Conservation (phyloP, 805 yeast genomes). For the Starmerella tilneyi region DNA sequence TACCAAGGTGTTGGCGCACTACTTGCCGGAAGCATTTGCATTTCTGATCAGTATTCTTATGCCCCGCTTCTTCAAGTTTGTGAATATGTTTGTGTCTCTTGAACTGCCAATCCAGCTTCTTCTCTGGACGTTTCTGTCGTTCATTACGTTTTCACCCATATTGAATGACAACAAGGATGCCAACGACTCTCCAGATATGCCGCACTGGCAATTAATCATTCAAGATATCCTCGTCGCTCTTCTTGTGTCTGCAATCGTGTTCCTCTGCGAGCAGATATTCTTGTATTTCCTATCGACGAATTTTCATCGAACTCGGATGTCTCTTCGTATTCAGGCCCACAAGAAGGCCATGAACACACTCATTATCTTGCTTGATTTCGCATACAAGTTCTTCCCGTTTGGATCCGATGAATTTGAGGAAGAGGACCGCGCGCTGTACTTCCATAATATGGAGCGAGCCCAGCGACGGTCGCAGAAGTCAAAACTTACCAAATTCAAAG, state of each 20-base stretch:
- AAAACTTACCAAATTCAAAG: constrained; percentile 20
- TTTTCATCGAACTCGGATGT: constrained; percentile 35
- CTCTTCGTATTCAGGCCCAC: constrained; percentile 32
- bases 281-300: constrained; percentile 34
- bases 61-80: constrained; percentile 29
- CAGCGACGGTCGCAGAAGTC: constrained; percentile 9
- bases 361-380: constrained; percentile 28
- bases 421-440: constrained; percentile 30
- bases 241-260: constrained; percentile 32
- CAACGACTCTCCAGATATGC: constrained; percentile 16
- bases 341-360: constrained; percentile 29
- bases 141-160: constrained; percentile 33
- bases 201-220: constrained; percentile 32
- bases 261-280: constrained; percentile 31
- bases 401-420: constrained; percentile 31
- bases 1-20: constrained; percentile 30
- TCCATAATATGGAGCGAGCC: constrained; percentile 24
- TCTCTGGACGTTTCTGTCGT: constrained; percentile 31
- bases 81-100: constrained; percentile 30
- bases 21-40: constrained; percentile 29
- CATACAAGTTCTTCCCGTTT: constrained; percentile 32
- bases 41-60: constrained; percentile 28
- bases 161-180: constrained; percentile 27
- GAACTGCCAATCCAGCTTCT: constrained; percentile 31
- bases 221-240: constrained; percentile 33